Percentiles rank a stretch among this genome's conserved stretches.
Evolutionary conservation across 306 rosid species (phyloP).

Genomic region (Quercus dentata): DNA sequence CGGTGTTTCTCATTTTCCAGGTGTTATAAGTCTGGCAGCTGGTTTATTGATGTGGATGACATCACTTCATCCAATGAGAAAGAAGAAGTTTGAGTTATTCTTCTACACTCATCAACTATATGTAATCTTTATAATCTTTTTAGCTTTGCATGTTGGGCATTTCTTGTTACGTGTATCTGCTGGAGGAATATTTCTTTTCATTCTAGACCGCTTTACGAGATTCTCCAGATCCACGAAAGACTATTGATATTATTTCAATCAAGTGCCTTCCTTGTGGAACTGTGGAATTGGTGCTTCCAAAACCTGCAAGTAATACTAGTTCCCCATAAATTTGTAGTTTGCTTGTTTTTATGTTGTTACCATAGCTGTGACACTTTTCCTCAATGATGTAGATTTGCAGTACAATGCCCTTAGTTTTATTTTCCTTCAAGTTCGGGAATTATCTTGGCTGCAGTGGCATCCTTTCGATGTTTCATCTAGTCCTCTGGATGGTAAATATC

Average conservation of each 20-base stretch:
- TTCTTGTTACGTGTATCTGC: constrained; percentile 60
- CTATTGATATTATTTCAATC: constrained; percentile 66
- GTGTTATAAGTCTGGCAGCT: constrained; percentile 47
- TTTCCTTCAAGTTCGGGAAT: constrained; percentile 78
- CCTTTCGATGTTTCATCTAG: constrained; percentile 94
- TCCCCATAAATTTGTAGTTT: neutral
- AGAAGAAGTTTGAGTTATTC: constrained; percentile 72
- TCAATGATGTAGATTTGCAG: constrained; percentile 46
- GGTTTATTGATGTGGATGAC: constrained; percentile 93
- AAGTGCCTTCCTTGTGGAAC: constrained; percentile 83
- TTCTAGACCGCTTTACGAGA: constrained; percentile 87
- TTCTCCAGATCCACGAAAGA: constrained; percentile 83
- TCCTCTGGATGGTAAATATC: constrained; percentile 85
- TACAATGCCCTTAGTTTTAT: constrained; percentile 95
- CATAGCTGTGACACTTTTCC: constrained; percentile 18
- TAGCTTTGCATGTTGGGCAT: constrained; percentile 91
- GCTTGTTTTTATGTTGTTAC: neutral
- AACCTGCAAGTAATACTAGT: constrained; percentile 63
- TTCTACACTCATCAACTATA: constrained; percentile 94
- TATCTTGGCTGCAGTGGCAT: constrained; percentile 94
- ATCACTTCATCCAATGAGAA: constrained; percentile 76
- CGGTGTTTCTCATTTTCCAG: no score
- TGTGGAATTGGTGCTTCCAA: constrained; percentile 73
- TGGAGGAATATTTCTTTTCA: constrained; percentile 73
- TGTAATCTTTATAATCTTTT: constrained; percentile 58